These are phyloP conservation scores for Thecaphora frezii DNA, from an alignment of 1,284 basidiomycete species.

Conservation along the genomic window DNA sequence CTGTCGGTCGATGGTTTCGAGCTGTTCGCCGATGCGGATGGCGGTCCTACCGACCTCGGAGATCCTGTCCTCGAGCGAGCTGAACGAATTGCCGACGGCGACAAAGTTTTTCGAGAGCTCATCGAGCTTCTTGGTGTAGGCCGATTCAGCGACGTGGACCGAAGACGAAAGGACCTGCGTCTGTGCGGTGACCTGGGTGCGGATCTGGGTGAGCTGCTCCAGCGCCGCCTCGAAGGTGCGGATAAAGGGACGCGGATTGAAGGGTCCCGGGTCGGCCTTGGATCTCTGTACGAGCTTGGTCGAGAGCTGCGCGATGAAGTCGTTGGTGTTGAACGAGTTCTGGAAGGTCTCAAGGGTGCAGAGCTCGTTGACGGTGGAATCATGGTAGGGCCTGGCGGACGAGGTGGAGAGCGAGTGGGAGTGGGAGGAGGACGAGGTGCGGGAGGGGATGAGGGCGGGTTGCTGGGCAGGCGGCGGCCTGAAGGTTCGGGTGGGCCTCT, in stretches of 20 bases:
- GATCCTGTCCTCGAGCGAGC: slow-evolving; percentile 64
- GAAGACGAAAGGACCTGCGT: slow-evolving; percentile 89
- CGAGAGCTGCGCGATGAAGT: slow-evolving; percentile 80
- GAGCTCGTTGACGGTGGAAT: slow-evolving; percentile 68
- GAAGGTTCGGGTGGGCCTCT: no score
- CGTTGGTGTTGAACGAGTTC: slow-evolving; percentile 85
- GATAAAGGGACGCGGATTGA: slow-evolving; percentile 91
- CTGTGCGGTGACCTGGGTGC: slow-evolving; percentile 82
- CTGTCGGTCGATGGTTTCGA: slow-evolving; percentile 90
- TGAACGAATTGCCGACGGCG: slow-evolving; percentile 49
- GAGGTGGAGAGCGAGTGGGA: slow-evolving; percentile 4
- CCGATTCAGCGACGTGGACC: slow-evolving; percentile 83
- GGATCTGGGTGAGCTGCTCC: slow-evolving; percentile 78
- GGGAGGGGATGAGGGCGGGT: background rate
- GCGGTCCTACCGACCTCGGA: slow-evolving; percentile 92
- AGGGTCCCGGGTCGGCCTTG: slow-evolving; percentile 78
- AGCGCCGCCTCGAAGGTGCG: slow-evolving; percentile 85
- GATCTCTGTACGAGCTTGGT: slow-evolving; percentile 83
- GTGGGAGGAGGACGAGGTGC: background rate
- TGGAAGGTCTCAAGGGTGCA: slow-evolving; percentile 69
- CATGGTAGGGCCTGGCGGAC: slow-evolving; percentile 57
- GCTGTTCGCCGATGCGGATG: slow-evolving; percentile 87
- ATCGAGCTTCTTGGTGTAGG: slow-evolving; percentile 88
- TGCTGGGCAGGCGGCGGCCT: no score
- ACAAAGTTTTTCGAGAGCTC: slow-evolving; percentile 92